Base-by-base conservation (phyloP, 2,329 filamentous ascomycete species). In the Eutypella sp. region DNA sequence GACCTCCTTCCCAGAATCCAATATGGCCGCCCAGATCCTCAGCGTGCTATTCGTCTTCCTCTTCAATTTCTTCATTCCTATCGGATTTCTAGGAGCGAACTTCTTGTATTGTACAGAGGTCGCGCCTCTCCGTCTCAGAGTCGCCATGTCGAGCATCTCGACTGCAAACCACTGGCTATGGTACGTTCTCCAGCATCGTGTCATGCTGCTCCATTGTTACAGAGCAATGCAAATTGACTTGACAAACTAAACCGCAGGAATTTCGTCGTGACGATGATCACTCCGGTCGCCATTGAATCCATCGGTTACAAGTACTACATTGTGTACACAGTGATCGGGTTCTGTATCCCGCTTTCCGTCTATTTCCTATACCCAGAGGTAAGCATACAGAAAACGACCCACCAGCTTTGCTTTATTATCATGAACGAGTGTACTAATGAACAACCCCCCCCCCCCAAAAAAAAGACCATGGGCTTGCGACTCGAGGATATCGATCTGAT, bases 101-200 rank as follows among this genome's bases (percentile, higher is more conserved):
- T 82, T 81, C 63, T 65, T 82, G 18, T 82, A 82, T 61, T 78
- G 76, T 46, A 74, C 78, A 1, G 78, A 82, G 54, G 67, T 81
- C n/a, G 76, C 77, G 0, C 78, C 78, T 1, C 64, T 74, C 15
- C 63, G 70, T 11, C 60, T 78, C 22, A 66, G 75, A 18, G 73
- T 76, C 47, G 70, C 74, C 16, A 79, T 82, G 70, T 73, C 74
- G 2, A 72, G 73, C 27, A 74, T 82, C 34, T 76, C 73, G 0
- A 81, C 76, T 0, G 76, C 73, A 0, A 75, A 73, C 51, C 72
- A 74, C 51, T 76, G 74, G 74, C 65, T 75, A 18, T 74, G 69
- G 69, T 66, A 57, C 49, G 61, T 61, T 20, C 7, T 29, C 25
- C n/a, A n/a, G n/a, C n/a, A n/a, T n/a, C n/a, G n/a, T n/a, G n/a